A percentile compares a stretch with the other conserved stretches of the same genome.
Conservation (phyloP, 345 rosid species). For the Boechera divaricarpa region DNA sequence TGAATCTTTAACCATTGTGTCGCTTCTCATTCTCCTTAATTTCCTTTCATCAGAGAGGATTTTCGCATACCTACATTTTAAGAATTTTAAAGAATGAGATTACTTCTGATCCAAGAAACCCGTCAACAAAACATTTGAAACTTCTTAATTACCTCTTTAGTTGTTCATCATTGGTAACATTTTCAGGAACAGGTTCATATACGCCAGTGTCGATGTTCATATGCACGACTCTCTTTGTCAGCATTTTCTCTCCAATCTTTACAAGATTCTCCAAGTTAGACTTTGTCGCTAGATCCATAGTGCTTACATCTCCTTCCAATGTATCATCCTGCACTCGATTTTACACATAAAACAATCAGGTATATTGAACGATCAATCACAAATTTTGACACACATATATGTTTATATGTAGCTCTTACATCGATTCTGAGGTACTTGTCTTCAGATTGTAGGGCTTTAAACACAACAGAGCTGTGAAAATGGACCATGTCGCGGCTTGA, state of each 20-base stretch:
- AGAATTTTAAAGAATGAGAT: neutral
- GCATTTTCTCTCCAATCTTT: slow-evolving; percentile 51
- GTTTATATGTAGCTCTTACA: slow-evolving; percentile 46
- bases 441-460: slow-evolving; percentile 60
- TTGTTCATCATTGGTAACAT: slow-evolving; percentile 59
- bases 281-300: slow-evolving; percentile 56
- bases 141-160: slow-evolving; percentile 53
- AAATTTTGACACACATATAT: neutral
- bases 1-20: slow-evolving; percentile 21
- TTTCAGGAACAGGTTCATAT: slow-evolving; percentile 55
- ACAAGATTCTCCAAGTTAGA: slow-evolving; percentile 59
- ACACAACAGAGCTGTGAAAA: slow-evolving; percentile 58
- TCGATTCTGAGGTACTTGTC: slow-evolving; percentile 69
- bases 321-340: slow-evolving; percentile 55
- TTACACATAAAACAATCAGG: neutral
- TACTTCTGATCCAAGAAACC: slow-evolving; percentile 15
- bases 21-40: slow-evolving; percentile 35
- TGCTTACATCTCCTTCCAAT: slow-evolving; percentile 51
- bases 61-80: slow-evolving; percentile 54
- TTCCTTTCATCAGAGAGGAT: slow-evolving; percentile 60
- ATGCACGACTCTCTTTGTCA: slow-evolving; percentile 51
- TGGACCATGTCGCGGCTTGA: slow-evolving; percentile 67
- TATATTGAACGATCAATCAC: neutral
- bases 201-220: slow-evolving; percentile 57
- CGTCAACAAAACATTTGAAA: neutral